These are phyloP conservation scores for Anethum foeniculum DNA, from an alignment of 140 eudicot species.

Conservation along the genomic window DNA sequence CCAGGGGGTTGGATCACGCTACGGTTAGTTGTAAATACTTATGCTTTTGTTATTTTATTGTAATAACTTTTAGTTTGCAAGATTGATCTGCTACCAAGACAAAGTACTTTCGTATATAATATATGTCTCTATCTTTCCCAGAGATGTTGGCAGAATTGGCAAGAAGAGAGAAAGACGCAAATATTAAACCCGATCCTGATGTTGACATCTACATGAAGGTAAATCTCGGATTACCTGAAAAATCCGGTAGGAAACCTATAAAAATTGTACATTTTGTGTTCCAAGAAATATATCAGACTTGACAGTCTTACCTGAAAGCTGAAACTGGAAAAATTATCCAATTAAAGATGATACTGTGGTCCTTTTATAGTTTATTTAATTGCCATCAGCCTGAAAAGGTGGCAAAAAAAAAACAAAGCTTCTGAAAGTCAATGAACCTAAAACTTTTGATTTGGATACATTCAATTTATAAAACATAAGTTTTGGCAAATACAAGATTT, in stretches of 20 bases:
- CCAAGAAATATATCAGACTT: background rate
- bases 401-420: background rate
- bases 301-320: background rate
- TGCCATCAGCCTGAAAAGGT: background rate
- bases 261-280: background rate
- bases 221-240: background rate
- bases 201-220: slow-evolving; percentile 54
- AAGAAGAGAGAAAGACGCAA: slow-evolving; percentile 56
- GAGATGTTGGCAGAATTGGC: slow-evolving; percentile 50
- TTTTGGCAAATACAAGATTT: background rate
- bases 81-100: background rate
- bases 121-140: slow-evolving; percentile 12
- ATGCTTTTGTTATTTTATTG: background rate
- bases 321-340: background rate
- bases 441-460: background rate
- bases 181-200: slow-evolving; percentile 53
- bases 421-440: background rate
- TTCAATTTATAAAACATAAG: background rate
- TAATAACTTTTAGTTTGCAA: background rate
- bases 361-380: too few species aligned
- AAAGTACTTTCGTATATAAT: background rate
- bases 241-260: background rate
- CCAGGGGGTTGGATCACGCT: slow-evolving; percentile 73
- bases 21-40: slow-evolving; percentile 28
- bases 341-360: too few species aligned